Base-by-base conservation (phyloP, 2,329 filamentous ascomycete genomes). In the Botryosphaeria agaves region DNA sequence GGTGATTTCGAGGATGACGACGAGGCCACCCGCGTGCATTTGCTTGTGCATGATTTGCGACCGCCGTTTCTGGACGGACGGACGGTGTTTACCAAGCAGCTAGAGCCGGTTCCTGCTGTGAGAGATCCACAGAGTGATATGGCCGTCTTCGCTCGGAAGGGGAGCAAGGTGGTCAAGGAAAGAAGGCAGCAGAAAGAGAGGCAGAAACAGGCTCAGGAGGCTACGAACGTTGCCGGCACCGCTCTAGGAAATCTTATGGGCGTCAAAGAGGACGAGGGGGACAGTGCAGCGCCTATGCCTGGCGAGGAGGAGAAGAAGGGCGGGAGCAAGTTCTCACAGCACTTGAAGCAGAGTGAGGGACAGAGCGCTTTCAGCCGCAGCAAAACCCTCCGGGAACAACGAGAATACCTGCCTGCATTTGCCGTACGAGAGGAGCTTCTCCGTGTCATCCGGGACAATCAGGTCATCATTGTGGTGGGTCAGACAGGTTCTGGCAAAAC, bases 401-500 rank as follows among this genome's bases (percentile, higher is more conserved):
- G 89, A 42, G 82, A 98, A 47, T 98, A 76, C 43, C 61, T 98
- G 5, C 89, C 89, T 1, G 91, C 91, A 0, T 98, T 98, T 60
- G 89, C 89, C 0, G 89, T 98, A 2, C 70, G 91, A 21, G 89
- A 98, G 51, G 87, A 98, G 40, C 61, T 98, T 5, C 59, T 98
- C 31, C 70, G 83, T 29, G 83, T 95, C 5, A 91, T 98, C 40
- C 67, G 87, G 36, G 89, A 98, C 55, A 95, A 98, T 44, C 89
- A 98, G 51, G 89, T 98, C 30, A 72, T 91, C 25, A 91, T 98
- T 39, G 87, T 95, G 3, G 84, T 98, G 29, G 89, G 89, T 27
- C 87, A 98, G 57, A 98, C 89, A 1, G 89, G 89, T 4, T 95
- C 87, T 1, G 89, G 89, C 30, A 98, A 98, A 57, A 98, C 89